A percentile compares a stretch with the other conserved stretches of the same genome.
These are phyloP conservation scores for Echeveria elegans DNA, from an alignment of 164 flowering plant species.

Conservation along the genomic window DNA sequence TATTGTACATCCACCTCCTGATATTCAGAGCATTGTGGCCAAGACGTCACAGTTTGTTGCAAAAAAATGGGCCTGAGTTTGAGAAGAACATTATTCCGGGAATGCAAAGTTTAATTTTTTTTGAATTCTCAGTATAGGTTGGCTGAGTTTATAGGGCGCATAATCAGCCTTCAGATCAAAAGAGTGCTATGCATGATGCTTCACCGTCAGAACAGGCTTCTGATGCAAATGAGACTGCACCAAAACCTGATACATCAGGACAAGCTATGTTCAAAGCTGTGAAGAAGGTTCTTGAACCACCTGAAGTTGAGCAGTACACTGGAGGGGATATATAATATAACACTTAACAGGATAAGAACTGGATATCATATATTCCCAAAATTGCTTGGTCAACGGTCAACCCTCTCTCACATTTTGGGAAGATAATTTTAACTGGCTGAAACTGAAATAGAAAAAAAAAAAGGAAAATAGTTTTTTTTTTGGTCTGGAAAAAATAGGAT, in stretches of 20 bases:
- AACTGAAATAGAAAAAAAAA: too few species aligned
- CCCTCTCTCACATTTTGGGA: too few species aligned
- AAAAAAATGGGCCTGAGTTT: slow-evolving; percentile 88
- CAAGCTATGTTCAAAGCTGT: slow-evolving; percentile 52
- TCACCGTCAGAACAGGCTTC: slow-evolving; percentile 20
- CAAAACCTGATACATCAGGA: slow-evolving; percentile 47
- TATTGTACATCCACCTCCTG: slow-evolving; percentile 97
- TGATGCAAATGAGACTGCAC: slow-evolving; percentile 23
- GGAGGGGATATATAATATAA: too few species aligned
- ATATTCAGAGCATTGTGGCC: slow-evolving; percentile 78
- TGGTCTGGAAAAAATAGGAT: too few species aligned
- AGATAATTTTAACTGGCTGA: too few species aligned
- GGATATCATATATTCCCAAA: slow-evolving; percentile 87
- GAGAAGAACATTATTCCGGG: slow-evolving; percentile 79
- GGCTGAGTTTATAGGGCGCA: slow-evolving; percentile 73
- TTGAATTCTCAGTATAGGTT: slow-evolving; percentile 72
- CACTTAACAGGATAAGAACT: slow-evolving; percentile 92
- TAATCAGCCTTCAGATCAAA: slow-evolving; percentile 37
- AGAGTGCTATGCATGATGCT: slow-evolving; percentile 25
- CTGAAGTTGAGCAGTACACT: slow-evolving; percentile 95
- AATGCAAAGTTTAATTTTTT: slow-evolving; percentile 87
- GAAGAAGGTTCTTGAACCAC: slow-evolving; percentile 75
- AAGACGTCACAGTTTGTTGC: slow-evolving; percentile 89
- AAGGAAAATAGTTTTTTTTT: too few species aligned
- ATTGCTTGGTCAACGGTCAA: too few species aligned